Evolutionary conservation across 2,329 filamentous ascomycete species (phyloP), one percentile per base, ranked within the genome.

Genomic region (Sporothrix euskadiensis): DNA sequence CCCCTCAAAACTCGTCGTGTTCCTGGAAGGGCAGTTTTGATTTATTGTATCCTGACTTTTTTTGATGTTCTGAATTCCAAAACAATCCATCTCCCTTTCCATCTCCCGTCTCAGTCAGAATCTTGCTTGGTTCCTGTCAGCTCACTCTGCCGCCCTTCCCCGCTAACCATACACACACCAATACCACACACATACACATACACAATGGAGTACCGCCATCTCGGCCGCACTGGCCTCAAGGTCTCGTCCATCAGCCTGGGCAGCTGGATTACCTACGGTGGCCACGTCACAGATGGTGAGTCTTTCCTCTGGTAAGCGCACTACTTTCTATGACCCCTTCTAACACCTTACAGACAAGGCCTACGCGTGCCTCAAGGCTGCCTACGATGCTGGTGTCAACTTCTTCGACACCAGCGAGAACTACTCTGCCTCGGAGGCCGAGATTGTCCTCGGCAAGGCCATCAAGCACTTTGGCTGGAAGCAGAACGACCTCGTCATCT

Each of bases 221-320:
- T 93, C 8, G 91, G 92, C 78, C 87, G 87, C 54, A 91, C 90
- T 19, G 91, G 92, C 71, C 86, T 94, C 22, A 89, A 93, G 80
- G 91, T 94, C 47, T 94, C 91, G 39, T 87, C 89, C 63, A 91
- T 94, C 75, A 90, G 90, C 1, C 84, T 94, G 2, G 92, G 89
- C 74, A 88, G 89, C 76, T 91, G 90, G 90, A 84, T 94, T 71
- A 94, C 92, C 0, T 93, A 92, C 76, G 92, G 92, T 71, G 91
- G 91, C 22, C 90, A 92, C 77, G 89, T 93, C 41, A 89, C 90
- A 72, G 87, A 89, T 79, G 88, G 89, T 89, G 83, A 76, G 83
- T 57, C 30, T 8, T 19, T 9, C n/a, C 2, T 1, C 52, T 19
- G 30, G 6, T 39, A 35, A 26, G 10, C 35, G 19, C 22, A 32